These are phyloP conservation scores for Pneumocystis jirovecii DNA, from an alignment of 1,139 yeast genomes.

Conservation along the genomic window DNA sequence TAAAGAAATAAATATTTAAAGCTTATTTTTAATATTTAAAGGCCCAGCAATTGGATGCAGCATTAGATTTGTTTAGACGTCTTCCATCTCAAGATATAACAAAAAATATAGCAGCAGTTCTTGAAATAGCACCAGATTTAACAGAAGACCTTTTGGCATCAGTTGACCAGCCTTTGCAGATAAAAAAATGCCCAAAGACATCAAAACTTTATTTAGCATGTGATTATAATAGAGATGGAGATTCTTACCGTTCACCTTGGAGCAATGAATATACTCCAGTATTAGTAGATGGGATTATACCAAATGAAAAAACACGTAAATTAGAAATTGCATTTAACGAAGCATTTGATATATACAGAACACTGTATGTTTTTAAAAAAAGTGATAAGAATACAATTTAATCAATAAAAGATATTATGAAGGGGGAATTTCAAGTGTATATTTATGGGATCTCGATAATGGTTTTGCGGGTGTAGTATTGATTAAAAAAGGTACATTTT, in stretches of 20 bases:
- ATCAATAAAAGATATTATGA: conserved; percentile 47
- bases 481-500: conserved; percentile 49
- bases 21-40: neutral
- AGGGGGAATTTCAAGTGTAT: conserved; percentile 83
- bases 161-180: conserved; percentile 69
- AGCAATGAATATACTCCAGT: conserved; percentile 64
- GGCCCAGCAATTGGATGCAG: conserved; percentile 69
- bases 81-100: conserved; percentile 61
- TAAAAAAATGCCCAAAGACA: conserved; percentile 40
- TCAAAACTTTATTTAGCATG: conserved; percentile 69
- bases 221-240: conserved; percentile 92
- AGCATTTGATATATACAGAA: conserved; percentile 84
- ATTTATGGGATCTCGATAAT: conserved; percentile 65
- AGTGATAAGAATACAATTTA: neutral
- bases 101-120: conserved; percentile 48
- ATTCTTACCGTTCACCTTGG: conserved; percentile 87
- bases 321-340: conserved; percentile 75
- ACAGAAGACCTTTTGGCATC: conserved; percentile 80
- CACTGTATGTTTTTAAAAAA: conserved; percentile 29
- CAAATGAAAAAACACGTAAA: conserved; percentile 50
- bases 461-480: conserved; percentile 85
- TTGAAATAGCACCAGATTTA: conserved; percentile 62
- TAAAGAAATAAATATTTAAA: neutral
- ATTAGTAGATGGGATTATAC: conserved; percentile 52
- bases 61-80: conserved; percentile 73